Conservation (phyloP, 2,329 filamentous ascomycete species). For the Alternaria dauci region DNA sequence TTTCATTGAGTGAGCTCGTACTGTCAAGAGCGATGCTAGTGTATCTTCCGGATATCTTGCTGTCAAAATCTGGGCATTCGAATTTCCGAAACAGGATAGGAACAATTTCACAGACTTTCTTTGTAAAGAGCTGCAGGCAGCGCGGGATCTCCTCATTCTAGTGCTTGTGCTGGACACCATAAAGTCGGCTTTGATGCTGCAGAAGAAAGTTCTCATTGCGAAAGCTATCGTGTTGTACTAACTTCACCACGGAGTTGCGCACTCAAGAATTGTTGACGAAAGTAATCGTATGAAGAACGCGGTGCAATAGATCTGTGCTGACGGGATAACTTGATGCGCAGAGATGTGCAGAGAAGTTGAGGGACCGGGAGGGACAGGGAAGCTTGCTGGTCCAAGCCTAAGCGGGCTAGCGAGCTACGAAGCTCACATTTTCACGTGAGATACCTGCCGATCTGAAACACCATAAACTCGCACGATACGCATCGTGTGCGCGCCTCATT, state of each 20-base stretch:
- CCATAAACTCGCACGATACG: slow-evolving; percentile 9
- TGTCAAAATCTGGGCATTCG: slow-evolving; percentile 19
- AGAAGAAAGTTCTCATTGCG: not conserved
- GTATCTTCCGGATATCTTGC: not conserved
- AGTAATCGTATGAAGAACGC: too few relatives aligned
- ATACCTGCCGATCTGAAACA: not conserved
- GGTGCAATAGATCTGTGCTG: not conserved
- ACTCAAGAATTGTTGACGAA: too few relatives aligned
- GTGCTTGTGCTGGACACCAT: slow-evolving; percentile 10
- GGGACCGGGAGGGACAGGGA: not conserved
- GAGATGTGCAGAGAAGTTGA: not conserved
- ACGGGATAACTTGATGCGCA: too few relatives aligned
- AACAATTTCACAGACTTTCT: slow-evolving; percentile 1
- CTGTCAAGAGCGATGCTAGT: not conserved
- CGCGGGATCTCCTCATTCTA: slow-evolving; percentile 17
- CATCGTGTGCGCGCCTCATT: not conserved
- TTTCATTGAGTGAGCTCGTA: slow-evolving; percentile 4
- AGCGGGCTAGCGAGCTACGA: slow-evolving; percentile 2
- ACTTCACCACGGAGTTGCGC: too few relatives aligned
- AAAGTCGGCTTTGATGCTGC: slow-evolving; percentile 8
- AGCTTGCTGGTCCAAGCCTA: not conserved
- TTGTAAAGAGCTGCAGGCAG: slow-evolving; percentile 14
- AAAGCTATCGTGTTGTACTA: not conserved
- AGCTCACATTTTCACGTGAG: slow-evolving; percentile 11
- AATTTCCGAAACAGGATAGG: not conserved